These are phyloP conservation scores for Raffaelea arxii DNA, from an alignment of 2,329 filamentous ascomycete species.

Conservation along the genomic window DNA sequence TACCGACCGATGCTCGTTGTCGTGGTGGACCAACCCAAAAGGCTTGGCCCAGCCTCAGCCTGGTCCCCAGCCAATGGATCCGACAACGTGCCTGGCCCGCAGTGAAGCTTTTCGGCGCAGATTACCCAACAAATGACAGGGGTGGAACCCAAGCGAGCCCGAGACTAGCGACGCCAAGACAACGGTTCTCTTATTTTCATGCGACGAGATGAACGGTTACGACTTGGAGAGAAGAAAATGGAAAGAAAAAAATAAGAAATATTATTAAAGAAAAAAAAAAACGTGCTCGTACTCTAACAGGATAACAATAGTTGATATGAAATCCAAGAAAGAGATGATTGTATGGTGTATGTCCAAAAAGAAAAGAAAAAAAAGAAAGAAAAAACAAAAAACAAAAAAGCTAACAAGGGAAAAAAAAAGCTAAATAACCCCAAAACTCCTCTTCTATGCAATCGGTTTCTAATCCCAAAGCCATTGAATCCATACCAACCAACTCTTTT, in stretches of 20 bases:
- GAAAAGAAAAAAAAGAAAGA: background rate
- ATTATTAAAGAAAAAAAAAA: background rate
- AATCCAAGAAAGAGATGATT: too few relatives aligned
- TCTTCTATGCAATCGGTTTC: background rate
- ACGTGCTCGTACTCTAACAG: too few relatives aligned
- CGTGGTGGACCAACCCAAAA: too few relatives aligned
- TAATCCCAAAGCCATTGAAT: conserved; percentile 28
- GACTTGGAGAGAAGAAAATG: background rate
- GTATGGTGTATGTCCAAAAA: too few relatives aligned
- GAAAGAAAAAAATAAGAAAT: background rate
- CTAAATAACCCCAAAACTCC: background rate
- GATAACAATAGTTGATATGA: too few relatives aligned
- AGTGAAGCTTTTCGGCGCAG: background rate
- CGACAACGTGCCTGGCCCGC: background rate
- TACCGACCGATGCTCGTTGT: too few relatives aligned
- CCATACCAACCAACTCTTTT: conserved; percentile 18
- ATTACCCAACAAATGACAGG: too few relatives aligned
- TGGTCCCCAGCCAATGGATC: background rate
- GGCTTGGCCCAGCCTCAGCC: background rate
- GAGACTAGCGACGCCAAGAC: too few relatives aligned
- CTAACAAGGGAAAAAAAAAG: background rate
- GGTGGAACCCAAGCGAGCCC: too few relatives aligned
- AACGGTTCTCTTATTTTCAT: too few relatives aligned
- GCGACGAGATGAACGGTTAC: too few relatives aligned
- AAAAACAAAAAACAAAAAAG: background rate